Percentiles rank a stretch among this genome's conserved stretches.
phyloP scores from a whole-genome alignment of 2,329 filamentous ascomycete species.

The Zalaria sp. region DNA sequence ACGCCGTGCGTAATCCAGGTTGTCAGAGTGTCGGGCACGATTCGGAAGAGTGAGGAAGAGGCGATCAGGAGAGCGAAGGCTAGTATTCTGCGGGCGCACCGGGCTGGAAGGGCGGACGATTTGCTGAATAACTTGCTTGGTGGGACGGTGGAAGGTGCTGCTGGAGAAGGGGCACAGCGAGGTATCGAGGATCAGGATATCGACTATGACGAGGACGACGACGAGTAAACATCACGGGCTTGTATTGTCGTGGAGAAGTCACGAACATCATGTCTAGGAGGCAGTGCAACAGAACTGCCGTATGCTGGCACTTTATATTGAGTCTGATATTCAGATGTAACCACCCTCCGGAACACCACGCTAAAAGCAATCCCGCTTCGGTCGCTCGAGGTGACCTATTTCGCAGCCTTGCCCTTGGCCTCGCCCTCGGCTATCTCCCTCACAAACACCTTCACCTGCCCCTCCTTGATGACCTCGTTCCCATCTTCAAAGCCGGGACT shows the following conservation, averaged over 20 bases:
- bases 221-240: slow-evolving; percentile 6
- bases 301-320: not conserved
- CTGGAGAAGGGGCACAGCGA: slow-evolving; percentile 10
- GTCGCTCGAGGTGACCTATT: slow-evolving; percentile 19
- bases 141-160: not conserved
- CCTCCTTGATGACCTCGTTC: slow-evolving; percentile 63
- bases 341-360: no score
- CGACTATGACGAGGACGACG: slow-evolving; percentile 30
- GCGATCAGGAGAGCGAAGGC: slow-evolving; percentile 64
- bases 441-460: slow-evolving; percentile 60
- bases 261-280: no score
- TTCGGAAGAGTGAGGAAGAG: slow-evolving; percentile 82
- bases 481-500: slow-evolving; percentile 84
- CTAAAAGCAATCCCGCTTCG: not conserved
- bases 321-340: not conserved
- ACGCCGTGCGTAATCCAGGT: slow-evolving; percentile 68
- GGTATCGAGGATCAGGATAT: slow-evolving; percentile 34
- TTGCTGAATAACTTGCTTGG: slow-evolving; percentile 21
- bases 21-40: slow-evolving; percentile 79
- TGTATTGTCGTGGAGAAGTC: no score
- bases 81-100: slow-evolving; percentile 54
- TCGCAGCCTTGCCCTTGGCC: slow-evolving; percentile 69
- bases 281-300: not conserved
- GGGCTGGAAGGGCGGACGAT: slow-evolving; percentile 23
- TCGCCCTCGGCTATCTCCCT: slow-evolving; percentile 77